Percentiles rank a stretch among this genome's conserved stretches.
Conservation (phyloP, 1,139 yeast species). For the Hansenula sp. region DNA sequence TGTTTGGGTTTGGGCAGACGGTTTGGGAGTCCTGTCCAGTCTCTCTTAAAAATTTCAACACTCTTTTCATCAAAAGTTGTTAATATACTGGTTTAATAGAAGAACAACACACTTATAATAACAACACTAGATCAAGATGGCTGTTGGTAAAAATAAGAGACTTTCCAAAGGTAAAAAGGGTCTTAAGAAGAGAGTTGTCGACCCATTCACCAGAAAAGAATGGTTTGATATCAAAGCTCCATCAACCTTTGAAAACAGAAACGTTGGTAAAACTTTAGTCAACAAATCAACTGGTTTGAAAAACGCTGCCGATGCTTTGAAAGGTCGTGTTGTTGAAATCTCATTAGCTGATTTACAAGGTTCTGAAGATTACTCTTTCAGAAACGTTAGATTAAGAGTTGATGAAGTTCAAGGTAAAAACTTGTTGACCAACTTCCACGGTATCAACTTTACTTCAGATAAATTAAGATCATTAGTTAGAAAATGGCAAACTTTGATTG, state of each 20-base stretch:
- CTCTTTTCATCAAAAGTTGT: constrained; percentile 2
- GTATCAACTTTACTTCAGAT: constrained; percentile 88
- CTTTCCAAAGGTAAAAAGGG: constrained; percentile 96
- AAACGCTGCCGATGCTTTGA: constrained; percentile 88
- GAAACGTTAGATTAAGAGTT: constrained; percentile 85
- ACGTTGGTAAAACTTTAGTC: constrained; percentile 91
- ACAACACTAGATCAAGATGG: constrained; percentile 44
- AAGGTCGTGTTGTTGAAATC: constrained; percentile 87
- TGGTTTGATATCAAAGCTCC: constrained; percentile 97
- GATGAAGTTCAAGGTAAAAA: constrained; percentile 93
- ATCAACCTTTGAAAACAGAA: constrained; percentile 89
- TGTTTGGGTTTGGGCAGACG: background rate
- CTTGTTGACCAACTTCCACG: constrained; percentile 94
- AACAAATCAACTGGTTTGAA: constrained; percentile 92
- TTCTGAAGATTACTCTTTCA: constrained; percentile 89
- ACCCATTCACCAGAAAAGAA: constrained; percentile 93
- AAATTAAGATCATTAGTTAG: constrained; percentile 87
- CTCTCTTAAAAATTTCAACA: constrained; percentile 1
- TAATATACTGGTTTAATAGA: background rate
- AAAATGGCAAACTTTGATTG: constrained; percentile 92
- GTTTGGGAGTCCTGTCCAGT: background rate
- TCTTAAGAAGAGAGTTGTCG: constrained; percentile 91
- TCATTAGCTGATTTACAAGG: constrained; percentile 89
- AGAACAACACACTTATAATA: background rate
- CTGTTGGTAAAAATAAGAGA: constrained; percentile 97